phyloP scores from a whole-genome alignment of 1,139 yeast genomes.

The Schwanniomyces etchellsii region DNA sequence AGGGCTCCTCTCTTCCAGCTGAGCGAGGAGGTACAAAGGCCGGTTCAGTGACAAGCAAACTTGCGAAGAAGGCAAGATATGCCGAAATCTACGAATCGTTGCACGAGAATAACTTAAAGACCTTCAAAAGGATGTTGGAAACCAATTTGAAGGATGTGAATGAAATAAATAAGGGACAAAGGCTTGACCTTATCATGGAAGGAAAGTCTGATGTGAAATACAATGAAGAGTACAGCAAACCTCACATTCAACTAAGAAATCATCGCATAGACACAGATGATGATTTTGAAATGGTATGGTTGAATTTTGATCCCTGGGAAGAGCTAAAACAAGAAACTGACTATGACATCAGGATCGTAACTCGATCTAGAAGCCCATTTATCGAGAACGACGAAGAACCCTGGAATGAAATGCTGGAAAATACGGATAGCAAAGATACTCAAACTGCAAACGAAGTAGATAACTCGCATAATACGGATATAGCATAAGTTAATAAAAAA shows the following conservation, averaged over 20 bases:
- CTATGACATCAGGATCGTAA: constrained; percentile 41
- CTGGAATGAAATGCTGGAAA: neutral
- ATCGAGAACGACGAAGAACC: constrained; percentile 5
- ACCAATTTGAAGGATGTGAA: constrained; percentile 23
- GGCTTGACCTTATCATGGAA: constrained; percentile 34
- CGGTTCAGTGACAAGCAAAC: constrained; percentile 4
- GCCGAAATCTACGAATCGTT: constrained; percentile 23
- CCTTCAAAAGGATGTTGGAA: constrained; percentile 17
- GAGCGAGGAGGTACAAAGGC: constrained; percentile 1
- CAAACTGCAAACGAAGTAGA: neutral
- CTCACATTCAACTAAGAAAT: constrained; percentile 34
- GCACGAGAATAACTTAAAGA: constrained; percentile 16
- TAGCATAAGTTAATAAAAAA: neutral
- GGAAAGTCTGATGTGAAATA: constrained; percentile 20
- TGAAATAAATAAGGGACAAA: constrained; percentile 33
- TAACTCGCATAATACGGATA: constrained; percentile 1
- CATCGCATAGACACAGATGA: constrained; percentile 33
- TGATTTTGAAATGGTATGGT: constrained; percentile 42
- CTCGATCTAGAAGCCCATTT: constrained; percentile 23
- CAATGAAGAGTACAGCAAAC: constrained; percentile 25
- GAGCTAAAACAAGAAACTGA: constrained; percentile 41
- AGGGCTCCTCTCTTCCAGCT: constrained; percentile 1
- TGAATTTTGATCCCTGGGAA: constrained; percentile 49
- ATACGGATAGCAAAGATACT: no score
- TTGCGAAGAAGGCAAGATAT: constrained; percentile 17